Conservation (phyloP, 2,329 filamentous ascomycete species). For the Trichoderma koningiopsis region DNA sequence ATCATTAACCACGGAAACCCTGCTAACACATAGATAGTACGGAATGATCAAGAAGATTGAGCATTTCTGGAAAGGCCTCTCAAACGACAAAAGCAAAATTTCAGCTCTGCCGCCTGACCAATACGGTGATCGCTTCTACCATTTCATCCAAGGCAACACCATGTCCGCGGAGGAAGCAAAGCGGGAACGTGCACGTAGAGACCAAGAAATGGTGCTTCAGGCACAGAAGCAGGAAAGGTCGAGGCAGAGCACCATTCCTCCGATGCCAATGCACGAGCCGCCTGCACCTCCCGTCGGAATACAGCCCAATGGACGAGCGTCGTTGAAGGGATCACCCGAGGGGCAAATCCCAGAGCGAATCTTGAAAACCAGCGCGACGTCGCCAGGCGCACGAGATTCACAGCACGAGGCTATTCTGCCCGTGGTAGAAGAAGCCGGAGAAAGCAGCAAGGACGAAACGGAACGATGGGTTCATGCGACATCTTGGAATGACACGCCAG, state of each 20-base stretch:
- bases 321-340: slow-evolving; percentile 40
- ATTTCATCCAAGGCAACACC: slow-evolving; percentile 87
- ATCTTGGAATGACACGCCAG: slow-evolving; percentile 40
- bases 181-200: slow-evolving; percentile 62
- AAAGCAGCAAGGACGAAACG: slow-evolving; percentile 61
- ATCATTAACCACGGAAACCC: slow-evolving; percentile 25
- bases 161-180: slow-evolving; percentile 85
- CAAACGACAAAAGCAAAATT: slow-evolving; percentile 80
- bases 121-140: slow-evolving; percentile 91
- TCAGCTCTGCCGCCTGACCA: slow-evolving; percentile 87
- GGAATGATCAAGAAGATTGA: slow-evolving; percentile 92
- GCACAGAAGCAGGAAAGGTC: slow-evolving; percentile 40
- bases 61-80: slow-evolving; percentile 95
- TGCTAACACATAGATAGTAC: slow-evolving; percentile 61
- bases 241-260: slow-evolving; percentile 48
- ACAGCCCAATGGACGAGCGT: slow-evolving; percentile 43
- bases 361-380: slow-evolving; percentile 44
- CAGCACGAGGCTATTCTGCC: slow-evolving; percentile 65
- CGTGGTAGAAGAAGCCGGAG: slow-evolving; percentile 87
- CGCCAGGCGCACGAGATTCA: slow-evolving; percentile 55
- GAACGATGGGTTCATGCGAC: slow-evolving; percentile 46
- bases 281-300: slow-evolving; percentile 42
- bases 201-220: slow-evolving; percentile 57
- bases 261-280: slow-evolving; percentile 51
- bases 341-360: slow-evolving; percentile 64